A percentile compares a stretch with the other conserved stretches of the same genome.
These are phyloP conservation scores for Iris pallida DNA, from an alignment of 116 monocot species.

Conservation along the genomic window DNA sequence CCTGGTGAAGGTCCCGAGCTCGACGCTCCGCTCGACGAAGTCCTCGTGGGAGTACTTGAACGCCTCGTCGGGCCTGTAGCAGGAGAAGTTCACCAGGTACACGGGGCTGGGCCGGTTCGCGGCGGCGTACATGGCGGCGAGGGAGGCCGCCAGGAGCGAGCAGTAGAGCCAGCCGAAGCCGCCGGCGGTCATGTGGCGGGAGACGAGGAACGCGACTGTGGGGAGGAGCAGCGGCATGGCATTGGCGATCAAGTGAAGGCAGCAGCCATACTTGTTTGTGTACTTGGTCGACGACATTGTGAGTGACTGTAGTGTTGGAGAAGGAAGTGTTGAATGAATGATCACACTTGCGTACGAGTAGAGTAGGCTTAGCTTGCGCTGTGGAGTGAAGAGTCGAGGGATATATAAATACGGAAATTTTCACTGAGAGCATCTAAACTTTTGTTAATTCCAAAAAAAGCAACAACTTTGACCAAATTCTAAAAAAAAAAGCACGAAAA, in stretches of 20 bases:
- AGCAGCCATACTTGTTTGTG: too few relatives aligned
- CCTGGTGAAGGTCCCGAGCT: constrained; percentile 17
- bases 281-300: too few relatives aligned
- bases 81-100: constrained; percentile 18
- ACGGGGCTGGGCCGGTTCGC: not conserved
- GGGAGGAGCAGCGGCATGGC: not conserved
- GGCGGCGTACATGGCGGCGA: not conserved
- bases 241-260: not conserved
- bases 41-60: constrained; percentile 11
- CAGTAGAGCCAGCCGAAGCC: not conserved
- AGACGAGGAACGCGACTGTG: not conserved
- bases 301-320: too few relatives aligned
- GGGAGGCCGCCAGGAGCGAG: not conserved
- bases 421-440: too few relatives aligned
- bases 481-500: too few relatives aligned
- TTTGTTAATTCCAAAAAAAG: too few relatives aligned
- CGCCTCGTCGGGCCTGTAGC: constrained; percentile 17
- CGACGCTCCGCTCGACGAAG: constrained; percentile 14
- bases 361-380: too few relatives aligned
- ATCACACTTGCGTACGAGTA: too few relatives aligned
- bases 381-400: too few relatives aligned
- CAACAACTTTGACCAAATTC: too few relatives aligned
- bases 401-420: too few relatives aligned
- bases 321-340: not conserved
- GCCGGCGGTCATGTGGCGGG: not conserved